Conservation (phyloP, 768 basidiomycete species). For the Paxillus involutus region DNA sequence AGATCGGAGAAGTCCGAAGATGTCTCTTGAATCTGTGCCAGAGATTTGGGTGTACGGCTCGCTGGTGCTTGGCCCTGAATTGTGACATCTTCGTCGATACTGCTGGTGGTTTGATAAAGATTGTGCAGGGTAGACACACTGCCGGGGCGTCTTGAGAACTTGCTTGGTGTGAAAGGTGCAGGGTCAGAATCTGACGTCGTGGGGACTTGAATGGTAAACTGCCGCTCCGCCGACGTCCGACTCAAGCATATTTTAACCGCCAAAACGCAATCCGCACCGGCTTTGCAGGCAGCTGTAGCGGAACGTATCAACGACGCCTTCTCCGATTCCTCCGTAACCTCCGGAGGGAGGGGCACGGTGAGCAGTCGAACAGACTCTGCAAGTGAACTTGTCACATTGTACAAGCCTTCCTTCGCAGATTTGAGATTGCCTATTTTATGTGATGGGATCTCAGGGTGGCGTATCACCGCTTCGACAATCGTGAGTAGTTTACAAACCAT, state of each 20-base stretch:
- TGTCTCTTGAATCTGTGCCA: constrained; percentile 33
- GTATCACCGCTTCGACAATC: constrained; percentile 86
- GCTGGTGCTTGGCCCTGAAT: constrained; percentile 47
- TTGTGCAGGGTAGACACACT: constrained; percentile 39
- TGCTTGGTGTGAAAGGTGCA: constrained; percentile 46
- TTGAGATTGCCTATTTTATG: constrained; percentile 66
- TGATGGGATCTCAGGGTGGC: constrained; percentile 66
- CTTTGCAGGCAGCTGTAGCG: constrained; percentile 86
- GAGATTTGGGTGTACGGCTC: constrained; percentile 14
- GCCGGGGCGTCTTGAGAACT: constrained; percentile 41
- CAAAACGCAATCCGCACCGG: constrained; percentile 85
- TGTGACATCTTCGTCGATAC: constrained; percentile 58
- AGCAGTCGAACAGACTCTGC: constrained; percentile 86
- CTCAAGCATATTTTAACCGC: constrained; percentile 82
- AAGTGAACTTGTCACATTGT: constrained; percentile 80
- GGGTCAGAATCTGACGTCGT: constrained; percentile 44
- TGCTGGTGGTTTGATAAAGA: constrained; percentile 29
- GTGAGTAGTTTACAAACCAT: constrained; percentile 89
- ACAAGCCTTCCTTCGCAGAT: constrained; percentile 76
- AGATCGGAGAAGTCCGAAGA: constrained; percentile 53
- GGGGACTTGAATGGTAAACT: constrained; percentile 67
- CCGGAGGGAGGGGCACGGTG: constrained; percentile 47
- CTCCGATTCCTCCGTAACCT: constrained; percentile 77
- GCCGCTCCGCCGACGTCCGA: constrained; percentile 57
- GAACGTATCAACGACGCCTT: constrained; percentile 74